Evolutionary conservation across 257 asterid genomes (phyloP), one percentile per base, ranked within the genome.

Genomic region (Handroanthus guayacan): DNA sequence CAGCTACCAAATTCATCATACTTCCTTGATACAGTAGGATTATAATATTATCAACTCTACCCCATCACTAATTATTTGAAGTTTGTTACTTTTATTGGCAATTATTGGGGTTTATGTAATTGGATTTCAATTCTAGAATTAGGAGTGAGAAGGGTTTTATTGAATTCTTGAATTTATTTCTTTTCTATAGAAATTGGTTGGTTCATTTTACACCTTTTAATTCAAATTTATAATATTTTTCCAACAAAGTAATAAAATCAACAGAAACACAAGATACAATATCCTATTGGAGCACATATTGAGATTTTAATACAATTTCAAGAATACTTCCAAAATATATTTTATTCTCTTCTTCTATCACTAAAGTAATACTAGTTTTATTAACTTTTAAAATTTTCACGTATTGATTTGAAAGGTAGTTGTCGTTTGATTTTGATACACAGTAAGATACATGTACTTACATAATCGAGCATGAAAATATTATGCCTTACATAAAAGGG

Each of bases 1-100:
- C 85, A 80, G 72, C 74, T 80, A 71, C 82, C 73, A 74, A 62
- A 47, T 55, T 80, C 82, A 82, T 78, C 84, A 65, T 78, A 62
- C 70, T 81, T 77, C 62, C 76, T 18, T 39, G 25, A 44, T 76
- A 76, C 60, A 44, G 62, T 43, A 44, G 14, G 9, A 66, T 47
- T 64, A 50, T 38, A 71, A 25, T n/a, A 38, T 62, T 41, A 72
- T 20, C 62, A 76, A 72, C 5, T 63, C 60, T 56, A 73, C 43
- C 66, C 69, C 77, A 77, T 69, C 64, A 65, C 68, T 44, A 54
- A 10, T 51, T 45, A 10, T 51, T 45, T 67, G n/a, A 43, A 63
- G 9, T 16, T 67, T 18, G 31, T 66, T 50, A 67, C 52, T 62
- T 62, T 38, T 81, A 43, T 78, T 62, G 58, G 37, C 78, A 74